Base-by-base conservation (phyloP, 192 early-diverging fungal species). In the Nowakowskiella sp. region DNA sequence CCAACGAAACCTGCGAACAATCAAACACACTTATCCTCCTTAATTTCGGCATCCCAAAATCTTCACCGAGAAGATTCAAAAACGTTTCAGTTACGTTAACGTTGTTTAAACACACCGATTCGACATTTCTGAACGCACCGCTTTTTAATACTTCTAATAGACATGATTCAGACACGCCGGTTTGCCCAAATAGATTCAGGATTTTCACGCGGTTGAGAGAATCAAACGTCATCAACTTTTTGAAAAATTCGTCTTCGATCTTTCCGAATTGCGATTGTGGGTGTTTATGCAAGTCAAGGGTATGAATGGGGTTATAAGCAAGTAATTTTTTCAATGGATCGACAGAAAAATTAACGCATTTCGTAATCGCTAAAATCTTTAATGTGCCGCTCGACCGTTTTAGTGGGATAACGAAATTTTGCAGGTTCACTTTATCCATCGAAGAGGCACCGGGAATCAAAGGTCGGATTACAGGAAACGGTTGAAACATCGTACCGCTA, bases 131-230 rank as follows among this genome's bases (percentile, higher is more conserved):
- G 33, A 44, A 53, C 13, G 19, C 8, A 6, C 53, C 59, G 0
- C 23, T n/a, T 10, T 26, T 34, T 16, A 48, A 21, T 13, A 62
- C 26, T 16, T 44, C 25, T 13, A 55, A 46, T 19, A 66, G 19
- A 6, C 43, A 16, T 6, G 45, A 16, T 24, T 60, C 53, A 24
- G 49, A 29, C 3, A 70, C 30, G 23, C 9, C 28, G 31, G 25
- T 52, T 51, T 77, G 75, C 9, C 68, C 70, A 62, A 61, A 77
- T 22, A 77, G 58, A 57, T 77, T 68, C 29, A 77, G 48, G 4
- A 64, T 55, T 44, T 57, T 29, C 10, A 77, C 57, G 4, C 54
- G 49, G 5, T 33, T 13, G 4, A 58, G 10, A 13, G 22, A 6
- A 10, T 49, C 29, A 10, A 33, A 49, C n/a, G n/a, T n/a, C n/a